phyloP scores from a whole-genome alignment of 768 basidiomycete genomes.

The Cystobasidium tubakii region DNA sequence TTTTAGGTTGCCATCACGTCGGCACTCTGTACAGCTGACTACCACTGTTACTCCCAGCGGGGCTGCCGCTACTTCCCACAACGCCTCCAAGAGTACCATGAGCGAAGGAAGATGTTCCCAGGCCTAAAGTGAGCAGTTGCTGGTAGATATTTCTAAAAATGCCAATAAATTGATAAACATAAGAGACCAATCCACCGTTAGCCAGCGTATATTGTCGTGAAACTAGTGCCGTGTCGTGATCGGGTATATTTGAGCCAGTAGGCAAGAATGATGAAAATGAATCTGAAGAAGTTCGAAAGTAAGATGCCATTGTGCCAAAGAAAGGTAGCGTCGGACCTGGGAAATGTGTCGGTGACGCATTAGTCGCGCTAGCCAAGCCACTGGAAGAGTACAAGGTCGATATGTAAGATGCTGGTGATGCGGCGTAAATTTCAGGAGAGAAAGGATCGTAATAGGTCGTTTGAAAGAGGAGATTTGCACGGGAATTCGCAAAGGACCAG shows the following conservation, averaged over 20 bases:
- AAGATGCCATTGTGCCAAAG: background rate
- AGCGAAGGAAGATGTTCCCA: background rate
- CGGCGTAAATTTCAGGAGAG: constrained; percentile 16
- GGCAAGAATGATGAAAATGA: background rate
- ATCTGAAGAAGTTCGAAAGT: constrained; percentile 17
- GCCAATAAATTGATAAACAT: background rate
- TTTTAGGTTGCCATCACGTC: background rate
- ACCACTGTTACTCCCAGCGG: background rate
- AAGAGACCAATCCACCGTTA: background rate
- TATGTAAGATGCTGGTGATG: background rate
- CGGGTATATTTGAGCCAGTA: background rate
- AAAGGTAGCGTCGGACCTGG: background rate
- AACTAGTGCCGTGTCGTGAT: background rate
- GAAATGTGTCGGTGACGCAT: background rate
- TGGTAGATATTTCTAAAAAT: background rate
- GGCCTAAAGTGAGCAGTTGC: constrained; percentile 7
- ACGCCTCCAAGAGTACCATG: constrained; percentile 10
- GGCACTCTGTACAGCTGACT: constrained; percentile 1
- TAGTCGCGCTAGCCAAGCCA: background rate
- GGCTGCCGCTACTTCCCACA: background rate
- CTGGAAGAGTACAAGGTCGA: background rate
- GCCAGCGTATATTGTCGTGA: background rate
- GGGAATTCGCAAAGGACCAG: constrained; percentile 25
- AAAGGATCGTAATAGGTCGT: constrained; percentile 37
- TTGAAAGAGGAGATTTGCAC: constrained; percentile 12